Conservation (phyloP, 306 rosid species). For the Albizia julibrissin region DNA sequence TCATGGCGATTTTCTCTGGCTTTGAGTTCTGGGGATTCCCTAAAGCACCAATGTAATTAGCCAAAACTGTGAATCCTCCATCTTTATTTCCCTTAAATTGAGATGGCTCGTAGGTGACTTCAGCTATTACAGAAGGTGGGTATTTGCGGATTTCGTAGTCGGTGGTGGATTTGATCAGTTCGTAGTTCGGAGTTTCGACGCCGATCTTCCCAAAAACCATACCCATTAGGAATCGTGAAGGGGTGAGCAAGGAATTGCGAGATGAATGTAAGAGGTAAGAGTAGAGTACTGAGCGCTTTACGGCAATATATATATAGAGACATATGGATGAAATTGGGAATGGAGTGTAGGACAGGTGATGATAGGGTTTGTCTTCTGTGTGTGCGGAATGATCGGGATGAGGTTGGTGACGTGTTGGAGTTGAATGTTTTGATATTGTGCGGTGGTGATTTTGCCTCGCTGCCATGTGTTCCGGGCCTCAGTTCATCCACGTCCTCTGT, state of each 20-base stretch:
- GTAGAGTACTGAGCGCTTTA: neutral
- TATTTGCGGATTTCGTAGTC: slow-evolving; percentile 81
- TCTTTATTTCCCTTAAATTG: slow-evolving; percentile 74
- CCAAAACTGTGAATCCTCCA: slow-evolving; percentile 73
- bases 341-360: neutral
- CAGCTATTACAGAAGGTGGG: slow-evolving; percentile 63
- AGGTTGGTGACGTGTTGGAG: neutral
- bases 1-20: slow-evolving; percentile 88
- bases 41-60: slow-evolving; percentile 78
- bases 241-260: neutral
- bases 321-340: neutral
- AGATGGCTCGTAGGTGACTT: slow-evolving; percentile 77
- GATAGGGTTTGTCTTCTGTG: neutral
- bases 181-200: slow-evolving; percentile 65
- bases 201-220: slow-evolving; percentile 68
- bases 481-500: slow-evolving; percentile 20
- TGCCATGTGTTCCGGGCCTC: slow-evolving; percentile 19
- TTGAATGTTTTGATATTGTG: neutral
- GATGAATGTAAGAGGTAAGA: neutral
- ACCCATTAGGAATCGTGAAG: slow-evolving; percentile 57
- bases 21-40: slow-evolving; percentile 71
- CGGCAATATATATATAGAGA: slow-evolving; percentile 16
- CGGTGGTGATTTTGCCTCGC: neutral
- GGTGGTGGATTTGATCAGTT: slow-evolving; percentile 48
- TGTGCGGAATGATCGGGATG: neutral